phyloP scores from a whole-genome alignment of 768 basidiomycete species.

The Dacryopinax primogenitus region DNA sequence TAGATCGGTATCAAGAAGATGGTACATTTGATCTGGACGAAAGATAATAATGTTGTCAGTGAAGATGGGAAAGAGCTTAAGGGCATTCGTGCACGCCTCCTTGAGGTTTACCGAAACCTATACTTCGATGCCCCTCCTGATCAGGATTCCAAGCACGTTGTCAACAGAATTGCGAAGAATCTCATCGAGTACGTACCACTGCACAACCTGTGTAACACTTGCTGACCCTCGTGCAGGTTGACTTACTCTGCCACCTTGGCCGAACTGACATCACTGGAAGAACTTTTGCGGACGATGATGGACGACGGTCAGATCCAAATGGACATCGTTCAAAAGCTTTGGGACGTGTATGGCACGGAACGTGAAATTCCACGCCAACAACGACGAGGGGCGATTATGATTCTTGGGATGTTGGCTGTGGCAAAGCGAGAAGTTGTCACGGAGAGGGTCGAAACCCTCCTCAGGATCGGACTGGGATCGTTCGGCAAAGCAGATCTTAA shows the following conservation, averaged over 20 bases:
- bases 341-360: slow-evolving; percentile 84
- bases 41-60: slow-evolving; percentile 76
- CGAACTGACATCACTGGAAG: slow-evolving; percentile 88
- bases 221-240: slow-evolving; percentile 37
- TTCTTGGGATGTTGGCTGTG: slow-evolving; percentile 91
- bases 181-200: slow-evolving; percentile 72
- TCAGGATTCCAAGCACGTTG: slow-evolving; percentile 67
- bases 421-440: slow-evolving; percentile 65
- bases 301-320: slow-evolving; percentile 67
- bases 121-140: slow-evolving; percentile 78
- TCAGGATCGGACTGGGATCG: slow-evolving; percentile 75
- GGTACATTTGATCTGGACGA: slow-evolving; percentile 94
- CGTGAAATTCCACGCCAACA: slow-evolving; percentile 66
- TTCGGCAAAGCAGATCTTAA: slow-evolving; percentile 76
- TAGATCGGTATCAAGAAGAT: slow-evolving; percentile 87
- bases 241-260: slow-evolving; percentile 89
- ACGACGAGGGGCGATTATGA: slow-evolving; percentile 87
- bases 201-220: slow-evolving; percentile 8
- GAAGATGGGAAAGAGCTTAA: slow-evolving; percentile 69
- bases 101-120: slow-evolving; percentile 76
- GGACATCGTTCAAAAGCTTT: slow-evolving; percentile 81
- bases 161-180: slow-evolving; percentile 88
- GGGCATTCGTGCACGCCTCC: slow-evolving; percentile 69
- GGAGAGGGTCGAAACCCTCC: slow-evolving; percentile 70
- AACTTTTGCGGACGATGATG: slow-evolving; percentile 96